A percentile compares a stretch with the other conserved stretches of the same genome.
These are phyloP conservation scores for Colletotrichum orchidophilum DNA, from an alignment of 2,329 filamentous ascomycete genomes.

Conservation along the genomic window DNA sequence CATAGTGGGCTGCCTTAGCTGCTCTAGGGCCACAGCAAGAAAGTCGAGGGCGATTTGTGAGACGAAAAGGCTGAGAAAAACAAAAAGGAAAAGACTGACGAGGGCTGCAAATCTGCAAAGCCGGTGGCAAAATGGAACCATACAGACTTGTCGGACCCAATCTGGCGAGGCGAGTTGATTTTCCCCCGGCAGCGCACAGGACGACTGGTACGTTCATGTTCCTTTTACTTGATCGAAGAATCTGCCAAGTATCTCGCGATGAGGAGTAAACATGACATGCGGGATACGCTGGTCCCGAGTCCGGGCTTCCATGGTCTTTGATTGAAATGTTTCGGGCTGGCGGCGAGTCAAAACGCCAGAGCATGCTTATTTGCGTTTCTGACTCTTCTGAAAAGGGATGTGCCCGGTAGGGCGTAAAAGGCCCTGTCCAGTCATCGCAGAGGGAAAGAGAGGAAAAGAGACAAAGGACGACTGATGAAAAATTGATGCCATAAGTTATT, in stretches of 20 bases:
- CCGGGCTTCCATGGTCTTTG: slow-evolving; percentile 10
- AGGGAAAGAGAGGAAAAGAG: neutral
- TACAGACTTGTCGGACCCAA: slow-evolving; percentile 45
- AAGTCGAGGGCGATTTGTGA: slow-evolving; percentile 34
- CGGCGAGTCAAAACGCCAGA: slow-evolving; percentile 24
- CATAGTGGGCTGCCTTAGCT: slow-evolving; percentile 30
- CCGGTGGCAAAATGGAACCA: slow-evolving; percentile 57
- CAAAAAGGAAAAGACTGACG: slow-evolving; percentile 12
- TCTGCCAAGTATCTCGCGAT: neutral
- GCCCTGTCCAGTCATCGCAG: slow-evolving; percentile 21
- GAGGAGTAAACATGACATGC: neutral
- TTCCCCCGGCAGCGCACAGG: neutral
- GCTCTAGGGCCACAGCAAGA: slow-evolving; percentile 21
- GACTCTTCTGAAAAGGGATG: slow-evolving; percentile 15
- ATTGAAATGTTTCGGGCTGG: slow-evolving; percentile 6
- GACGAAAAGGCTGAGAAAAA: neutral
- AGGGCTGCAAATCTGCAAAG: slow-evolving; percentile 43
- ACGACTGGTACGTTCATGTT: neutral
- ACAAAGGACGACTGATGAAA: slow-evolving; percentile 18
- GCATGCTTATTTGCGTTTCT: slow-evolving; percentile 25
- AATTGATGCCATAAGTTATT: slow-evolving; percentile 45
- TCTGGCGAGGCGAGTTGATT: slow-evolving; percentile 36
- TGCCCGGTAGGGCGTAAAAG: slow-evolving; percentile 40
- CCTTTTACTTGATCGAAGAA: neutral
- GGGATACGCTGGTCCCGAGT: neutral